phyloP scores from a whole-genome alignment of 2,329 filamentous ascomycete genomes.

The Epichloe brachyelytri region DNA sequence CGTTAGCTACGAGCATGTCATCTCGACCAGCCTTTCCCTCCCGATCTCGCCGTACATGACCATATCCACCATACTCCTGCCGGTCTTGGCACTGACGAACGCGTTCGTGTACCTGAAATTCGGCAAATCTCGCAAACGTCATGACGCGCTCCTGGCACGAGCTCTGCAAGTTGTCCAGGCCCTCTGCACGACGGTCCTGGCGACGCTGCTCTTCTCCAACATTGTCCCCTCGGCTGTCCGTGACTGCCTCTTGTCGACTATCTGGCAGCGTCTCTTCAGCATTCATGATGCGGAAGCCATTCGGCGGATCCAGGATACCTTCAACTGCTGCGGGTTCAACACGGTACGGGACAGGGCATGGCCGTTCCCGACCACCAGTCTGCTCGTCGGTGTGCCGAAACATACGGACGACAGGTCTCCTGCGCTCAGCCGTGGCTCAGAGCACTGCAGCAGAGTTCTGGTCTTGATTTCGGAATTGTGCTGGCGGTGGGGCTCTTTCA shows the following conservation, averaged over 20 bases:
- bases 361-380: slow-evolving; percentile 34
- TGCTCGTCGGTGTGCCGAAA: slow-evolving; percentile 25
- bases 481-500: slow-evolving; percentile 36
- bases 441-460: slow-evolving; percentile 21
- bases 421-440: slow-evolving; percentile 39
- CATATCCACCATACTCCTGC: slow-evolving; percentile 1
- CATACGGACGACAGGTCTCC: slow-evolving; percentile 27
- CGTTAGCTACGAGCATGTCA: slow-evolving; percentile 2
- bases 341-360: slow-evolving; percentile 42
- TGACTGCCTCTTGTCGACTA: slow-evolving; percentile 8
- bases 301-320: slow-evolving; percentile 44
- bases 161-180: slow-evolving; percentile 6
- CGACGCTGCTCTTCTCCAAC: slow-evolving; percentile 10
- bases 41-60: slow-evolving; percentile 2
- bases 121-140: background rate
- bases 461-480: slow-evolving; percentile 33
- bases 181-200: slow-evolving; percentile 6
- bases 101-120: background rate
- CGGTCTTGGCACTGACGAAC: background rate
- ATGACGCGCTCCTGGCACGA: background rate
- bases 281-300: slow-evolving; percentile 35
- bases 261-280: slow-evolving; percentile 13
- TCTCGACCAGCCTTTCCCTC: slow-evolving; percentile 1
- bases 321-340: slow-evolving; percentile 50
- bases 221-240: slow-evolving; percentile 5